Evolutionary conservation across 78 protist genomes (phyloP).

Genomic region (Acrasis kona): DNA sequence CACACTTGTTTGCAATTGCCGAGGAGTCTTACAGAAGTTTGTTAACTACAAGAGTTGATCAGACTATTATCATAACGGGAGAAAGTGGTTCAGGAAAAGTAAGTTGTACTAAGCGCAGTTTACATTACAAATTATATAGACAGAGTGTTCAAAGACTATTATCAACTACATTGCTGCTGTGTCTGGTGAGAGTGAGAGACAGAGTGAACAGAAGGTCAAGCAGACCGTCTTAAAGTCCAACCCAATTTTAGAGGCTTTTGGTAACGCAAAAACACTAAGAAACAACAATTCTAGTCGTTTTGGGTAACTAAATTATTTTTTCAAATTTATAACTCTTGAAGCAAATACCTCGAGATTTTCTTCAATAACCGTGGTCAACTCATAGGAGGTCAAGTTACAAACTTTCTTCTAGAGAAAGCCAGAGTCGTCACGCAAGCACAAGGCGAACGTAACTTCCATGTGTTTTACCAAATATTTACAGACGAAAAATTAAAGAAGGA

Average conservation of each 20-base stretch:
- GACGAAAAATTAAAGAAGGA: constrained; percentile 4
- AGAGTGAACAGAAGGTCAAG: constrained; percentile 16
- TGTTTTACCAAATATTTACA: constrained; percentile 81
- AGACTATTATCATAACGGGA: constrained; percentile 61
- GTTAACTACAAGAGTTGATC: constrained; percentile 27
- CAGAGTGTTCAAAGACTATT: constrained; percentile 48
- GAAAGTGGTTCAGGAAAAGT: constrained; percentile 92
- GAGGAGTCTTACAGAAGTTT: constrained; percentile 54
- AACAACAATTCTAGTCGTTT: too few species aligned
- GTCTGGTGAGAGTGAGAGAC: constrained; percentile 42
- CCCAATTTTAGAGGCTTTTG: constrained; percentile 85
- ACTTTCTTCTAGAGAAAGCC: constrained; percentile 73
- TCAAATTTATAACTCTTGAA: constrained; percentile 40
- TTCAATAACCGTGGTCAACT: constrained; percentile 26
- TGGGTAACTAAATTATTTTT: too few species aligned
- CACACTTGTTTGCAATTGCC: constrained; percentile 80
- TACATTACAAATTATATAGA: too few species aligned
- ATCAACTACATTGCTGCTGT: constrained; percentile 44
- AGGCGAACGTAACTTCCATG: constrained; percentile 88
- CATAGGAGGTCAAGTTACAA: constrained; percentile 14
- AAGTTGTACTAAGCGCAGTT: too few species aligned
- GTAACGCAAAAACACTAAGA: constrained; percentile 53
- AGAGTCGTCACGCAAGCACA: constrained; percentile 56
- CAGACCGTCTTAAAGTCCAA: constrained; percentile 42
- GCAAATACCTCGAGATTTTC: constrained; percentile 10